Evolutionary conservation across 805 yeast species (phyloP).

Genomic region (Saturnispora besseyi): DNA sequence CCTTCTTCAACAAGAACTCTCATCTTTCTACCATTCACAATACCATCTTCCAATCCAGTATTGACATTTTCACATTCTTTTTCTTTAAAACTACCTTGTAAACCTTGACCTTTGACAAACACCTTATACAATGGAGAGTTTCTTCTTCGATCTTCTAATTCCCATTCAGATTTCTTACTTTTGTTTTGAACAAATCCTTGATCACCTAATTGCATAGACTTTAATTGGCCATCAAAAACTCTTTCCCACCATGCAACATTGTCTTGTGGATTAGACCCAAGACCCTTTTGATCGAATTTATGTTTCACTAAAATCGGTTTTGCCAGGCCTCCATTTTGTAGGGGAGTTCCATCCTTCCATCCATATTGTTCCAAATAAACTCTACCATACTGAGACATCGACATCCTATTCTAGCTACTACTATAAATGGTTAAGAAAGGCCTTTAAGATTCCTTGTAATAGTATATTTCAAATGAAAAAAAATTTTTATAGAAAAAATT

Average conservation of each 20-base stretch:
- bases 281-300: constrained; percentile 82
- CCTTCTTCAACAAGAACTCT: background rate
- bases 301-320: constrained; percentile 86
- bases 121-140: constrained; percentile 60
- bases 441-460: too few relatives aligned
- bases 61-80: constrained; percentile 17
- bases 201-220: constrained; percentile 44
- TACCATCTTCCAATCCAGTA: constrained; percentile 1
- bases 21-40: constrained; percentile 9
- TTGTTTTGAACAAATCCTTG: constrained; percentile 4
- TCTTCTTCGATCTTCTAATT: constrained; percentile 27
- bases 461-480: background rate
- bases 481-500: background rate
- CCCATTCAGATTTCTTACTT: background rate
- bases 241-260: constrained; percentile 96
- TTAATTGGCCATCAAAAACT: constrained; percentile 86
- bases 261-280: constrained; percentile 71
- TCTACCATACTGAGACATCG: constrained; percentile 2
- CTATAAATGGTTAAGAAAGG: background rate
- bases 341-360: constrained; percentile 88
- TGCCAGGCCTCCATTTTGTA: constrained; percentile 67
- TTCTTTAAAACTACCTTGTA: constrained; percentile 67
- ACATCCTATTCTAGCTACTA: background rate
- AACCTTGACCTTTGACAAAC: constrained; percentile 83
- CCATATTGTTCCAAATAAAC: constrained; percentile 68